Conservation (phyloP, 495 filamentous ascomycete genomes). For the Penicillium canariense region DNA sequence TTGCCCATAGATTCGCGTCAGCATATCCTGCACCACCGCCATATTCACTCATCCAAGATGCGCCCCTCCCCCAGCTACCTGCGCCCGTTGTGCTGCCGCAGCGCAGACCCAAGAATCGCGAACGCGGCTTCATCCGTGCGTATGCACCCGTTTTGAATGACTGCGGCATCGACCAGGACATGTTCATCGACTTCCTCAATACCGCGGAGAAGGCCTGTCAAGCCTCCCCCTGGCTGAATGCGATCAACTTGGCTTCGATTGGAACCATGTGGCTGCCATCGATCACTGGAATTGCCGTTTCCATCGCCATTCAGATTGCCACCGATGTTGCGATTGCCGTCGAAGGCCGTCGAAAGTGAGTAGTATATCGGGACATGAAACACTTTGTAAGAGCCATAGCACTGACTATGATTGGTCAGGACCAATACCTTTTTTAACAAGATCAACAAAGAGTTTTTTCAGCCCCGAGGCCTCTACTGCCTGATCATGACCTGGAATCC, state of each 20-base stretch:
- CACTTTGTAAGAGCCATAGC: background rate
- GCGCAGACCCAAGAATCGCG: slow-evolving; percentile 29
- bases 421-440: slow-evolving; percentile 55
- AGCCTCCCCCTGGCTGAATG: slow-evolving; percentile 35
- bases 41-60: background rate
- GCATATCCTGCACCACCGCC: slow-evolving; percentile 13
- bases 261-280: slow-evolving; percentile 38
- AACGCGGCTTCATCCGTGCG: slow-evolving; percentile 34
- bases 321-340: slow-evolving; percentile 46
- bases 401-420: slow-evolving; percentile 17
- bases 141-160: slow-evolving; percentile 53
- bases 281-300: slow-evolving; percentile 44
- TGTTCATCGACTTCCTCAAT: slow-evolving; percentile 54
- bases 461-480: slow-evolving; percentile 57
- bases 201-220: slow-evolving; percentile 44
- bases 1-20: slow-evolving; percentile 23
- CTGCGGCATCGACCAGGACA: slow-evolving; percentile 49
- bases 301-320: slow-evolving; percentile 38
- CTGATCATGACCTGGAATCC: slow-evolving; percentile 61
- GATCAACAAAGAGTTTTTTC: slow-evolving; percentile 58
- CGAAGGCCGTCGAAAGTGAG: slow-evolving; percentile 33
- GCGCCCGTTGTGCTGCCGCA: slow-evolving; percentile 37
- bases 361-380: background rate
- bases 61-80: slow-evolving; percentile 34
- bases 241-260: slow-evolving; percentile 44